Base-by-base conservation (phyloP, 257 asterid genomes). In the Cinchona pubescens region DNA sequence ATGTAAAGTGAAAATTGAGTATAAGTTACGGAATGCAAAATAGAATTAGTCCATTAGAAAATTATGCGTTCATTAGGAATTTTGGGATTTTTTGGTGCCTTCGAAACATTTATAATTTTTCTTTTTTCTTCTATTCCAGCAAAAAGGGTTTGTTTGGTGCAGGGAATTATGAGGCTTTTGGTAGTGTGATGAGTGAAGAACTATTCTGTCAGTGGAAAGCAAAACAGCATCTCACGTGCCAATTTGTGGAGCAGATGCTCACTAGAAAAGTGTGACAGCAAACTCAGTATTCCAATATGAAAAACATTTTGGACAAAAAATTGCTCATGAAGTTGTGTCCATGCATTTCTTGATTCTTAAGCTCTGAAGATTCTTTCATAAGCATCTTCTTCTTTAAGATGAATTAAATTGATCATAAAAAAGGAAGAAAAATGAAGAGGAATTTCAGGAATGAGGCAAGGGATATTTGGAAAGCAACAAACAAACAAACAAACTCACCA, bases 321-420 rank as follows among this genome's bases (percentile, higher is more conserved):
- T 25, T n/a, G 63, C 32, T 0, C 18, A 64, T 18, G 35, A 51
- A 30, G 16, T 30, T 7, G 15, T 32, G 55, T 0, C 63, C 55
- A 59, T 35, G n/a, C n/a, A n/a, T 42, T 72, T 78, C 53, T 72
- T 34, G 55, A 75, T 29, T 27, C 75, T 29, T 42, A 58, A 68
- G 25, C 27, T 16, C 35, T 5, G 11, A 48, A 73, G 67, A 73
- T 79, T 79, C 71, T 43, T n/a, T 32, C 15, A 15, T n/a, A 71
- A 77, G 72, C 58, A 19, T 30, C 75, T 66, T 79, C 40, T 30
- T 37, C 40, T 27, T 61, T 37, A 79, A 67, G 64, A 45, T 38
- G 55, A 48, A n/a, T n/a, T n/a, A n/a, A 67, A 79, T 40, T 56
- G 66, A 61, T 61, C 30, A 59, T 30, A 64, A 45, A 29, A 29